Percentiles rank a stretch among this genome's conserved stretches.
Conservation (phyloP, 257 asterid genomes). For the Osmanthus fragrans region DNA sequence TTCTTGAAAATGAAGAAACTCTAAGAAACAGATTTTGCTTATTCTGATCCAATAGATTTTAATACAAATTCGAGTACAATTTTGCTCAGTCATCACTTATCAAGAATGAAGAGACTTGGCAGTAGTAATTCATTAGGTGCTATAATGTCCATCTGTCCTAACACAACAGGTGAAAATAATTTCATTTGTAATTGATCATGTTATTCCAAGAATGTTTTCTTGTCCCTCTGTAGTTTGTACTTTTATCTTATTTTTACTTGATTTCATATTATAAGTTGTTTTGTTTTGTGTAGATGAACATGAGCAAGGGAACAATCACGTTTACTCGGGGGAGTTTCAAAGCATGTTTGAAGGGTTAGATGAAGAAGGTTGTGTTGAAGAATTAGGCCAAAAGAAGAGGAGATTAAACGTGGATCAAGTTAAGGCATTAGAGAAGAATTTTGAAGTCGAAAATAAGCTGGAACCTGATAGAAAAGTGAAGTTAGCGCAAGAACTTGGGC, state of each 20-base stretch:
- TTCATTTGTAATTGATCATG: no score
- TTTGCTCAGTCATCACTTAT: neutral
- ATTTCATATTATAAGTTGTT: slow-evolving; percentile 1
- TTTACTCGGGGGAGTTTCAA: slow-evolving; percentile 64
- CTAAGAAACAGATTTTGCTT: neutral
- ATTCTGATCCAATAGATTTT: neutral
- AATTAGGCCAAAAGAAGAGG: slow-evolving; percentile 68
- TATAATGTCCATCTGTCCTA: slow-evolving; percentile 68
- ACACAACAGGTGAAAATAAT: slow-evolving; percentile 62
- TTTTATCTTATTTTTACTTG: neutral
- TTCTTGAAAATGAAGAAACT: neutral
- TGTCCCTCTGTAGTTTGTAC: neutral
- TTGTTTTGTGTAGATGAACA: slow-evolving; percentile 52
- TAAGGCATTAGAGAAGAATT: slow-evolving; percentile 81
- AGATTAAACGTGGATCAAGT: slow-evolving; percentile 75
- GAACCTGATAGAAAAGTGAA: slow-evolving; percentile 87
- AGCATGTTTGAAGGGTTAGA: slow-evolving; percentile 73
- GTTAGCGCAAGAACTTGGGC: slow-evolving; percentile 75
- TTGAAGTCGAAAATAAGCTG: slow-evolving; percentile 86
- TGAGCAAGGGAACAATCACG: slow-evolving; percentile 37
- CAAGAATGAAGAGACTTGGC: slow-evolving; percentile 13
- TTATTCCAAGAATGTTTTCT: slow-evolving; percentile 5
- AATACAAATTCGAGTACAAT: neutral
- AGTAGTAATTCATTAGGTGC: slow-evolving; percentile 13
- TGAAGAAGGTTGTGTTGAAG: slow-evolving; percentile 72